Conservation (phyloP, 108 stramenopile species). For the Tribonema minus region DNA sequence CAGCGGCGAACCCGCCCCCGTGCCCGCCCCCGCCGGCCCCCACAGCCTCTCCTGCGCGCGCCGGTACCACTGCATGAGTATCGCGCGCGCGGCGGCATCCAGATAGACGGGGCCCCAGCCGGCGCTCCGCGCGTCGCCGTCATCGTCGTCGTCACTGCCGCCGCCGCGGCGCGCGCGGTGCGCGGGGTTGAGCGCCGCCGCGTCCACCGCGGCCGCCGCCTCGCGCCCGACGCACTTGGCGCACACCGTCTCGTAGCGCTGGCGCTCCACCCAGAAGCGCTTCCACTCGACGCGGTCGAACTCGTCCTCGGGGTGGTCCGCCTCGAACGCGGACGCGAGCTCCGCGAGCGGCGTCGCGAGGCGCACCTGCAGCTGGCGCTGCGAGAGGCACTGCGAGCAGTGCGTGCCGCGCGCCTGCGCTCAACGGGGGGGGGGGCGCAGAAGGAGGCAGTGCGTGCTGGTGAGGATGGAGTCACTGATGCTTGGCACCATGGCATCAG, state of each 20-base stretch:
- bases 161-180: not conserved
- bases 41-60: constrained; percentile 48
- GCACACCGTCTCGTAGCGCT: constrained; percentile 62
- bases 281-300: constrained; percentile 70
- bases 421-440: too few relatives aligned
- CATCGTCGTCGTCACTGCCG: constrained; percentile 10
- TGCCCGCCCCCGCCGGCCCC: constrained; percentile 40
- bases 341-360: constrained; percentile 58
- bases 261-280: constrained; percentile 64
- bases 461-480: not conserved
- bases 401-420: constrained; percentile 57
- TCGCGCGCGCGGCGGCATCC: constrained; percentile 53
- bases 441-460: not conserved
- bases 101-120: constrained; percentile 56
- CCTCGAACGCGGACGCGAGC: constrained; percentile 56
- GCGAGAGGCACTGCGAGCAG: constrained; percentile 67
- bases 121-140: constrained; percentile 26
- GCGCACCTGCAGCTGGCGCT: constrained; percentile 68
- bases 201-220: not conserved
- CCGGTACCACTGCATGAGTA: constrained; percentile 56
- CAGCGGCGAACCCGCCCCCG: too few relatives aligned
- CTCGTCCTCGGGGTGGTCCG: constrained; percentile 57
- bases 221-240: constrained; percentile 53
- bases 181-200: not conserved
- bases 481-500: too few relatives aligned